Base-by-base conservation (phyloP, 2,329 filamentous ascomycete species). In the Cercospora citrullina region DNA sequence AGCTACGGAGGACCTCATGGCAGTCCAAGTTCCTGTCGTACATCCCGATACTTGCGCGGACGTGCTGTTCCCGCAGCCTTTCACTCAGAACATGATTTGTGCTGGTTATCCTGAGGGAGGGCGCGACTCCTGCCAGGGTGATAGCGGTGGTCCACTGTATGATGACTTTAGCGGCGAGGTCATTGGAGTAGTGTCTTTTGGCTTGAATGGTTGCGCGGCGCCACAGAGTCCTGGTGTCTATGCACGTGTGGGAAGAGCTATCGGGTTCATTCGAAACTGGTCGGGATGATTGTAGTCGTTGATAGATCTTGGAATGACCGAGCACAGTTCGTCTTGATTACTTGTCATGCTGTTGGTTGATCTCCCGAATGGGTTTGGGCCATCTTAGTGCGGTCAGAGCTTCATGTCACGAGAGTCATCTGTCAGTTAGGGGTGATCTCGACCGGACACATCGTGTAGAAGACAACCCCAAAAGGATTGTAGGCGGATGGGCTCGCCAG, bases 141-240 rank as follows among this genome's bases (percentile, higher is more conserved):
- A 60, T 14, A 60, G 58, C 21, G 58, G 58, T 36, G 58, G 58
- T 36, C 58, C 58, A 18, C 12, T 60, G 31, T 60, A 60, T 36
- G 33, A 60, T 16, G 21, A 23, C 14, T 39, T 36, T n/a, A 60
- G 31, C 5, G 30, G 58, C 18, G 58, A 60, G 33, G 31, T 39
- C 14, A 39, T 60, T 2, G 58, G 58, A n/a, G 58, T 60, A 1
- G 58, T 60, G 5, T 36, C 30, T 16, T 60, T 30, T 9, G 58
- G 58, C 21, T 36, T 33, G 21, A 60, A 42, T 36, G 58, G 58
- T 9, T 60, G 58, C 21, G 58, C 58, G 21, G 58, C 58, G 26
- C 58, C 58, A 26, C 21, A 39, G 8, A 60, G 33, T 60, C 58
- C 58, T 18, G 58, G 58, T 42, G 58, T 60, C 4, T 60, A 60